phyloP scores from a whole-genome alignment of 2,329 filamentous ascomycete species.

The Sarocladium oryzae region DNA sequence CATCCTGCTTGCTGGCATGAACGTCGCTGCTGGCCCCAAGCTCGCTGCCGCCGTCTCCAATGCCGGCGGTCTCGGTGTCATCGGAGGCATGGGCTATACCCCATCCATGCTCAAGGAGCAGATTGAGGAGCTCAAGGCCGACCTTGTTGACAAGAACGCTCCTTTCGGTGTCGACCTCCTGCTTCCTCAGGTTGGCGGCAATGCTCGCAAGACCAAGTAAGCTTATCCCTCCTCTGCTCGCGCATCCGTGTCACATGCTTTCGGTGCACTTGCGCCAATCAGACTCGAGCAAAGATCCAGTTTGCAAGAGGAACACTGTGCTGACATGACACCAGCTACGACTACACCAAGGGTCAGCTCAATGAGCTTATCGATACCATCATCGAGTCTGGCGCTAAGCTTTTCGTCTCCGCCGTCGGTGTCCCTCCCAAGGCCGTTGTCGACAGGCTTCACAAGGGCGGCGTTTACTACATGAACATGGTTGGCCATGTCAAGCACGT shows the following conservation, averaged over 20 bases:
- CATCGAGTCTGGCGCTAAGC: slow-evolving; percentile 82
- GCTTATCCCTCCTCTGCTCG: too few relatives aligned
- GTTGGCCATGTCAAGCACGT: slow-evolving; percentile 99
- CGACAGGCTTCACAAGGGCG: slow-evolving; percentile 79
- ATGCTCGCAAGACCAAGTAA: slow-evolving; percentile 86
- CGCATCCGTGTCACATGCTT: slow-evolving; percentile 10
- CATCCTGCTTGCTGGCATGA: slow-evolving; percentile 94
- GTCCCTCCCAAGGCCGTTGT: slow-evolving; percentile 85
- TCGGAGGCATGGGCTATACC: slow-evolving; percentile 92
- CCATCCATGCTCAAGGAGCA: slow-evolving; percentile 96
- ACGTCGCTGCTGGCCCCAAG: slow-evolving; percentile 94
- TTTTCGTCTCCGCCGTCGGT: slow-evolving; percentile 96
- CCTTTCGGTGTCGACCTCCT: slow-evolving; percentile 94
- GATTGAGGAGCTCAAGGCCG: slow-evolving; percentile 88
- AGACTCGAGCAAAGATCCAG: too few relatives aligned
- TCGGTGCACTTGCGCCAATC: not conserved
- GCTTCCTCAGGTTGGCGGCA: slow-evolving; percentile 89
- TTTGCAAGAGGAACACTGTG: not conserved
- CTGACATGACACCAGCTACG: slow-evolving; percentile 62
- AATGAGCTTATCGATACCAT: slow-evolving; percentile 84
- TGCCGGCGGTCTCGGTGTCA: slow-evolving; percentile 91
- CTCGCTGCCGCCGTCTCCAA: slow-evolving; percentile 96
- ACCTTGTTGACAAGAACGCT: slow-evolving; percentile 81
- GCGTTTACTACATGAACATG: slow-evolving; percentile 99
- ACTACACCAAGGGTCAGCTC: slow-evolving; percentile 99